phyloP scores from a whole-genome alignment of 768 basidiomycete species.

The Pleurotus eryngii region DNA sequence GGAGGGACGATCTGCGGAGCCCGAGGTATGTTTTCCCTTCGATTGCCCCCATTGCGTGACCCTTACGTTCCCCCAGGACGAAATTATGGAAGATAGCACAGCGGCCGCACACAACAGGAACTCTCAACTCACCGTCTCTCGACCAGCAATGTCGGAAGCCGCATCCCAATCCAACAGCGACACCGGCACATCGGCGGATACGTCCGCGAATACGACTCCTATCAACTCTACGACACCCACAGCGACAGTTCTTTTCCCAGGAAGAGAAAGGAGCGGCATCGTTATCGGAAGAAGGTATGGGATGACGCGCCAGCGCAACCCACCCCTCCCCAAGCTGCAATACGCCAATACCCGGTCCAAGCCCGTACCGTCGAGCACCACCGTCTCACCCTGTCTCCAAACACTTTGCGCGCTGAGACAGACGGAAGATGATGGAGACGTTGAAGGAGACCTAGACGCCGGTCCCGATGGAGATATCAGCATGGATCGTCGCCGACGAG shows the following conservation, averaged over 20 bases:
- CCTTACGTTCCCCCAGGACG: constrained; percentile 11
- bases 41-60: neutral
- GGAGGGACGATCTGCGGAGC: neutral
- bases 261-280: constrained; percentile 72
- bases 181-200: constrained; percentile 60
- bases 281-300: constrained; percentile 68
- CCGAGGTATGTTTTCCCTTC: constrained; percentile 36
- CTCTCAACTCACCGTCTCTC: constrained; percentile 16
- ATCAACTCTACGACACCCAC: constrained; percentile 57
- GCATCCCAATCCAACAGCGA: constrained; percentile 44
- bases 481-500: constrained; percentile 30
- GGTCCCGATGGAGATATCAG: constrained; percentile 63
- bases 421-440: constrained; percentile 75
- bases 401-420: constrained; percentile 62
- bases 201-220: constrained; percentile 58
- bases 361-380: constrained; percentile 15
- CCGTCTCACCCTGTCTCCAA: constrained; percentile 37
- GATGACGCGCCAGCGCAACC: constrained; percentile 27
- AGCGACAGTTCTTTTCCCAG: constrained; percentile 52
- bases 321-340: constrained; percentile 12
- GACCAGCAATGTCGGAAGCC: constrained; percentile 13
- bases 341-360: constrained; percentile 26
- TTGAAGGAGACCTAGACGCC: constrained; percentile 9
- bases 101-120: constrained; percentile 12
- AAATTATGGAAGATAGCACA: constrained; percentile 24